Conservation (phyloP, 2,329 filamentous ascomycete genomes). For the Daldinia eschscholtzii region DNA sequence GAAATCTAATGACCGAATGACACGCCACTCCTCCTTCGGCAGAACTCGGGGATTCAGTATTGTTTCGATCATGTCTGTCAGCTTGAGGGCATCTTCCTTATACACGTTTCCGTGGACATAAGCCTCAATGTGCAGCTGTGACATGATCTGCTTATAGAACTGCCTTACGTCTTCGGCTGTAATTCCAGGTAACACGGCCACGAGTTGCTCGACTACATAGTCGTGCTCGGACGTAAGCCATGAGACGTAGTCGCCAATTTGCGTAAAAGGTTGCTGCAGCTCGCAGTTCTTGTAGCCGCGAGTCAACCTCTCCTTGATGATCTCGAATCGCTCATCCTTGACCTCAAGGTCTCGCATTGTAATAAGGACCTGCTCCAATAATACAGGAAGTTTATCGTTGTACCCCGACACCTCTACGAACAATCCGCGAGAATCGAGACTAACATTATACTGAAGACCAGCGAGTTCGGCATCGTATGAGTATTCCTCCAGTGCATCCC, state of each 20-base stretch:
- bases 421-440: constrained; percentile 77
- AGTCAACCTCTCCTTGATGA: constrained; percentile 86
- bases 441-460: constrained; percentile 86
- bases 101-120: constrained; percentile 93
- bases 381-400: constrained; percentile 93
- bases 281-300: constrained; percentile 88
- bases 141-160: constrained; percentile 84
- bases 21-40: constrained; percentile 82
- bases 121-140: constrained; percentile 88
- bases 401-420: constrained; percentile 88
- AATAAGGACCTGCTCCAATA: constrained; percentile 88
- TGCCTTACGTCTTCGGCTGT: constrained; percentile 79
- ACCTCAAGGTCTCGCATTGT: constrained; percentile 88
- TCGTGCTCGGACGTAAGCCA: constrained; percentile 83
- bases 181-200: constrained; percentile 80
- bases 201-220: constrained; percentile 83
- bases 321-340: constrained; percentile 87
- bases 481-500: constrained; percentile 91
- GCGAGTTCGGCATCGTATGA: constrained; percentile 96
- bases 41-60: constrained; percentile 80
- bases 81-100: constrained; percentile 89
- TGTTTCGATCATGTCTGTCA: constrained; percentile 85
- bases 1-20: constrained; percentile 80
- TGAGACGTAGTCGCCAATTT: constrained; percentile 84
- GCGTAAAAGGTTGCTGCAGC: constrained; percentile 88